phyloP scores from a whole-genome alignment of 179 eudicot species.

The Beta macrorhiza region DNA sequence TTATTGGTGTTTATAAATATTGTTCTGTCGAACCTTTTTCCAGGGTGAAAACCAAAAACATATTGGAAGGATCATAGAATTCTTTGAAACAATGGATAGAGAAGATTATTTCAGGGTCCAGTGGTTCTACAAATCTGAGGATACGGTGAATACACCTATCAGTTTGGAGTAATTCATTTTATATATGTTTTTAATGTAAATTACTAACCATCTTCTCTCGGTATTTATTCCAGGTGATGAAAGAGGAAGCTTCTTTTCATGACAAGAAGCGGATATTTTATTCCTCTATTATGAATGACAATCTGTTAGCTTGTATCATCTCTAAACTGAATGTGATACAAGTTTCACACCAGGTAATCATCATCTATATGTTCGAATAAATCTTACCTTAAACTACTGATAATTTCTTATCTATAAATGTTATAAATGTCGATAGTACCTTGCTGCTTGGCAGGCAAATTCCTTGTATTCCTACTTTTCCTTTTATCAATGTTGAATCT shows the following conservation, averaged over 20 bases:
- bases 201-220: slow-evolving; percentile 7
- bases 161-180: slow-evolving; percentile 3
- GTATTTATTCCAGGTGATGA: slow-evolving; percentile 58
- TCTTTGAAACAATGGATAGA: slow-evolving; percentile 63
- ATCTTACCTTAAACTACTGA: background rate
- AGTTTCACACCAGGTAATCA: slow-evolving; percentile 53
- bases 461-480: background rate
- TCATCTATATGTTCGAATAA: slow-evolving; percentile 17
- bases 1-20: background rate
- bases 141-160: slow-evolving; percentile 55
- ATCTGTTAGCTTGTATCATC: slow-evolving; percentile 69
- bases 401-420: background rate
- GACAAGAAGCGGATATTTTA: slow-evolving; percentile 79
- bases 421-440: background rate
- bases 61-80: slow-evolving; percentile 78
- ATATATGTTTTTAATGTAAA: slow-evolving; percentile 5
- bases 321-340: slow-evolving; percentile 67
- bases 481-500: slow-evolving; percentile 2
- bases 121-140: slow-evolving; percentile 93
- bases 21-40: slow-evolving; percentile 11
- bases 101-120: slow-evolving; percentile 86
- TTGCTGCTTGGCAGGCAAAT: background rate
- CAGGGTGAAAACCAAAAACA: slow-evolving; percentile 75
- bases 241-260: slow-evolving; percentile 62
- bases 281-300: slow-evolving; percentile 79